phyloP scores from a whole-genome alignment of 371 early-diverging fungal genomes.

The Dipsacomyces acuminosporus region DNA sequence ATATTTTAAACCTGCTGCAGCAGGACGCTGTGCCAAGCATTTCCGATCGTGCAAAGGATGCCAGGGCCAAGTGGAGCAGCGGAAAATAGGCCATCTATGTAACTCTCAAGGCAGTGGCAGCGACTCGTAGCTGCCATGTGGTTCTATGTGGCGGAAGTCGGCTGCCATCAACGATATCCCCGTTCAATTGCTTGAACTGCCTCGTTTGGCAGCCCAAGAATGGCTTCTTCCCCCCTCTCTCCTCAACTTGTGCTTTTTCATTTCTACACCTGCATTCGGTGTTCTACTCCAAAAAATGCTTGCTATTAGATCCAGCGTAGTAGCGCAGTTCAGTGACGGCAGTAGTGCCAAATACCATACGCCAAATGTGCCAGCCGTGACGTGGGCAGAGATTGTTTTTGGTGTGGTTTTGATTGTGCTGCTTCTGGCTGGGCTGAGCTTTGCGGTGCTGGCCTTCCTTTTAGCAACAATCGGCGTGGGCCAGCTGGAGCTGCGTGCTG shows the following conservation, averaged over 20 bases:
- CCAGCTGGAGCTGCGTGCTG: constrained; percentile 36
- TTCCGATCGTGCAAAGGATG: constrained; percentile 30
- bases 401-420: constrained; percentile 25
- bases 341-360: too few species aligned
- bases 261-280: not conserved
- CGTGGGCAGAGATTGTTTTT: constrained; percentile 32
- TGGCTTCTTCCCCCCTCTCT: too few species aligned
- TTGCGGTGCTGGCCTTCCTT: constrained; percentile 28
- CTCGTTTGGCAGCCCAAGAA: too few species aligned
- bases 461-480: constrained; percentile 35
- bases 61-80: not conserved
- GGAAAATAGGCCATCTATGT: too few species aligned
- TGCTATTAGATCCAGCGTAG: too few species aligned
- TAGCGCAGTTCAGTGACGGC: too few species aligned
- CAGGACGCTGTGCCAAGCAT: constrained; percentile 32
- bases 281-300: not conserved
- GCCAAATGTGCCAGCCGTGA: constrained; percentile 3
- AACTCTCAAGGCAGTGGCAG: too few species aligned
- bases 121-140: too few species aligned
- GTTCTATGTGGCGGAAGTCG: too few species aligned
- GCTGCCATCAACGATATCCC: too few species aligned
- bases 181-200: too few species aligned
- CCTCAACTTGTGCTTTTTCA: constrained; percentile 2
- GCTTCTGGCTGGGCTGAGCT: constrained; percentile 16
- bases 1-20: constrained; percentile 14